Evolutionary conservation across 352 stramenopile species (phyloP), one percentile per base, ranked within the genome.

Genomic region (Phytophthora sojae): DNA sequence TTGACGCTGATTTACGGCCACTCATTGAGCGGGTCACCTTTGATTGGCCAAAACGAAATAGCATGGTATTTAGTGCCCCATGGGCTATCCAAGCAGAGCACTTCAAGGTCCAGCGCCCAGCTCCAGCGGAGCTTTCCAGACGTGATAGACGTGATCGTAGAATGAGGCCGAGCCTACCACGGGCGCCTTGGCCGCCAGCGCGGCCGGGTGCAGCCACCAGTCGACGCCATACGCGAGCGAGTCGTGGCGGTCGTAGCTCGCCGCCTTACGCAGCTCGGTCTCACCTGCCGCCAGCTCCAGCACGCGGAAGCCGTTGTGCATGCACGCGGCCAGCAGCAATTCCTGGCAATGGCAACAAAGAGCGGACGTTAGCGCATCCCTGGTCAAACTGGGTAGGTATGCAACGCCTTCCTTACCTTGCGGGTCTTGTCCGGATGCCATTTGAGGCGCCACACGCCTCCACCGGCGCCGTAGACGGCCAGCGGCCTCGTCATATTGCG

Each of bases 241-340:
- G 49, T 81, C 69, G 62, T 96, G 89, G 26, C 64, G 68, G 32
- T 86, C 73, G 60, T 96, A 95, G 57, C 57, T 73, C 23, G 64
- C 62, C 9, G 61, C 62, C 21, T 69, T 69, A 37, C 35, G 23
- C 42, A 90, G 52, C 42, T 57, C 57, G 17, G 58, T 14, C 32
- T 39, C 32, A 6, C 26, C 44, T 4, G 30, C 26, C 2, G 25
- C 32, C 14, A 77, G 59, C 45, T 75, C 63, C 60, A 95, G 74
- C 32, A 96, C 76, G 32, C 95, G 89, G 53, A 96, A 96, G n/a
- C 88, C 86, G 57, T 94, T 91, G 71, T 96, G 87, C 89, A 96
- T 96, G 61, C 89, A 96, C 1, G 89, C 89, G 2, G 89, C 85
- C 39, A 96, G 70, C 37, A 96, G 68, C 25, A 89, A 71, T 25